Evolutionary conservation across 176 grass and related monocot genomes (phyloP).

Genomic region (Musa beccarii): DNA sequence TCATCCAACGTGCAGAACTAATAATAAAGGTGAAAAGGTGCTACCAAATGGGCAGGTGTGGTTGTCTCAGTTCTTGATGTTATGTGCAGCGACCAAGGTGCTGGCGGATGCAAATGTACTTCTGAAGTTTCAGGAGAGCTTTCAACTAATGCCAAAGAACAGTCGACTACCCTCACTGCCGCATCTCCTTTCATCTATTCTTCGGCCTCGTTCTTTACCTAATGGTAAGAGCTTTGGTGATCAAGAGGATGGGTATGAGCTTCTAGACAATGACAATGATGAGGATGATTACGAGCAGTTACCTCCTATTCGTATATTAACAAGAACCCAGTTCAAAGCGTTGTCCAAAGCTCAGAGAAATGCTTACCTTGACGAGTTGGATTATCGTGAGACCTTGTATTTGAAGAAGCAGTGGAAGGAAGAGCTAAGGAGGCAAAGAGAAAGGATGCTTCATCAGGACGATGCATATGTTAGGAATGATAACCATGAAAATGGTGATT

Average conservation of each 20-base stretch:
- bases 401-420: slow-evolving; percentile 85
- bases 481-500: slow-evolving; percentile 39
- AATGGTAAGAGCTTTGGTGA: slow-evolving; percentile 26
- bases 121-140: slow-evolving; percentile 81
- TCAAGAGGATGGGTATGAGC: slow-evolving; percentile 29
- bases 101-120: slow-evolving; percentile 70
- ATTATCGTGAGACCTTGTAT: slow-evolving; percentile 88
- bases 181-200: slow-evolving; percentile 86
- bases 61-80: slow-evolving; percentile 57
- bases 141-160: slow-evolving; percentile 57
- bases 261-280: slow-evolving; percentile 57
- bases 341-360: slow-evolving; percentile 67
- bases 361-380: slow-evolving; percentile 89
- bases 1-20: slow-evolving; percentile 52
- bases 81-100: slow-evolving; percentile 77
- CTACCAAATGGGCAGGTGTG: slow-evolving; percentile 57
- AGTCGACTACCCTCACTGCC: slow-evolving; percentile 65
- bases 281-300: slow-evolving; percentile 90
- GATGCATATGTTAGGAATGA: slow-evolving; percentile 16
- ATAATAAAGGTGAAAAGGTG: slow-evolving; percentile 65
- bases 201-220: slow-evolving; percentile 38
- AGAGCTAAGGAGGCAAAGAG: slow-evolving; percentile 51
- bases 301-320: slow-evolving; percentile 79
- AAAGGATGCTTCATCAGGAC: slow-evolving; percentile 30
- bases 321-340: slow-evolving; percentile 54